These are phyloP conservation scores for Capronia epimyces DNA, from an alignment of 2,329 filamentous ascomycete species.

Conservation along the genomic window DNA sequence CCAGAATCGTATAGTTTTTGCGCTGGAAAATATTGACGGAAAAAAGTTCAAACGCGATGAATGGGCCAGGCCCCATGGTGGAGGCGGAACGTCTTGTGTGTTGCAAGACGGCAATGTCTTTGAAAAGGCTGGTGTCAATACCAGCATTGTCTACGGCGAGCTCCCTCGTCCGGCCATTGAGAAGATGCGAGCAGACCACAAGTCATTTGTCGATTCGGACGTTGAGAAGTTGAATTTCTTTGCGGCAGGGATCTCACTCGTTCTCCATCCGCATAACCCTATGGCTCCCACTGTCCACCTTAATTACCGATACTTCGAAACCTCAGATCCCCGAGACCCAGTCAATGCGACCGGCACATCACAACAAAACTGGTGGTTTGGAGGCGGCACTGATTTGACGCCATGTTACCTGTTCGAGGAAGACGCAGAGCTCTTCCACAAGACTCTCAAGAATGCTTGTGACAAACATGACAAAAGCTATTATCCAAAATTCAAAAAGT, in stretches of 20 bases:
- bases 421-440: slow-evolving; percentile 94
- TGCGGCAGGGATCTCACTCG: slow-evolving; percentile 84
- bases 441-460: slow-evolving; percentile 84
- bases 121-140: slow-evolving; percentile 94
- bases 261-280: slow-evolving; percentile 88
- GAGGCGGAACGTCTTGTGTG: slow-evolving; percentile 89
- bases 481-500: slow-evolving; percentile 92
- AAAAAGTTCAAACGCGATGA: slow-evolving; percentile 74
- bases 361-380: slow-evolving; percentile 87
- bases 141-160: slow-evolving; percentile 88
- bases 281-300: slow-evolving; percentile 97
- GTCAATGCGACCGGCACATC: slow-evolving; percentile 47
- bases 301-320: slow-evolving; percentile 99
- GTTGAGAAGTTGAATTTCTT: slow-evolving; percentile 90
- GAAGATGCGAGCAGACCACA: slow-evolving; percentile 93
- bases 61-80: slow-evolving; percentile 82
- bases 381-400: slow-evolving; percentile 88
- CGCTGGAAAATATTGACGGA: slow-evolving; percentile 78
- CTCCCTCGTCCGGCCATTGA: slow-evolving; percentile 80
- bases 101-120: slow-evolving; percentile 95
- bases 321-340: slow-evolving; percentile 73
- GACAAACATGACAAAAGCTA: slow-evolving; percentile 89
- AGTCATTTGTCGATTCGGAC: slow-evolving; percentile 69
- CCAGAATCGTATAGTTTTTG: slow-evolving; percentile 78
- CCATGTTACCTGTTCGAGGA: slow-evolving; percentile 94